Percentiles rank a stretch among this genome's conserved stretches.
Conservation (phyloP, 345 rosid species). For the Rhodamnia rubescens region DNA sequence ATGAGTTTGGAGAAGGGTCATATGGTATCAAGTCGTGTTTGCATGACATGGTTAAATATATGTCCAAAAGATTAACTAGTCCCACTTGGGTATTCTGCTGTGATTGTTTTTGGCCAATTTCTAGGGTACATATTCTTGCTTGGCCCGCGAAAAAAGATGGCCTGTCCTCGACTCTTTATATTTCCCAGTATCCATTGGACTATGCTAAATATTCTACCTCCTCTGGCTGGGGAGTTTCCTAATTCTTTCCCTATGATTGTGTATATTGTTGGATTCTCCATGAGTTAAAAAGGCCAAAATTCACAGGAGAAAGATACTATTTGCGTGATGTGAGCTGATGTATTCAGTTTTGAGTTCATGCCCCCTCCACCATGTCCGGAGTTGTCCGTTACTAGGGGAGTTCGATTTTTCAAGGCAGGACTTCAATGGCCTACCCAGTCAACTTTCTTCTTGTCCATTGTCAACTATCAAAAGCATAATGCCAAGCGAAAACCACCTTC, state of each 20-base stretch:
- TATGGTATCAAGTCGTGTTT: no score
- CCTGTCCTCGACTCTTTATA: background rate
- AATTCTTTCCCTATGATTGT: background rate
- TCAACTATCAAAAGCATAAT: background rate
- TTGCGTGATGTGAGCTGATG: background rate
- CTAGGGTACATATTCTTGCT: background rate
- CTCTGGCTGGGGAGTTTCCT: background rate
- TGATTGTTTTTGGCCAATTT: background rate
- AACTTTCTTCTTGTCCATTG: background rate
- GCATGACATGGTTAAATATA: background rate
- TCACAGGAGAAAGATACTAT: background rate
- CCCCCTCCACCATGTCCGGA: background rate
- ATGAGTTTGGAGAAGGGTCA: background rate
- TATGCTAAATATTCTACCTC: background rate
- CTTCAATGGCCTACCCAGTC: background rate
- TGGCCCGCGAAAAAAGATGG: no score
- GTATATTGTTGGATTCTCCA: background rate
- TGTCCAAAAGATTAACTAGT: background rate
- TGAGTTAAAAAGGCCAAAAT: background rate
- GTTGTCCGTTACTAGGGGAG: background rate
- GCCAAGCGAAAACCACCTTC: background rate
- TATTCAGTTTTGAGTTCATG: background rate
- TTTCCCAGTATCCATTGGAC: background rate
- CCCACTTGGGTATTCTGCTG: background rate
- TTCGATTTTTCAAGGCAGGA: background rate